phyloP scores from a whole-genome alignment of 441 rosid species.

The Pelargonium citronellum region DNA sequence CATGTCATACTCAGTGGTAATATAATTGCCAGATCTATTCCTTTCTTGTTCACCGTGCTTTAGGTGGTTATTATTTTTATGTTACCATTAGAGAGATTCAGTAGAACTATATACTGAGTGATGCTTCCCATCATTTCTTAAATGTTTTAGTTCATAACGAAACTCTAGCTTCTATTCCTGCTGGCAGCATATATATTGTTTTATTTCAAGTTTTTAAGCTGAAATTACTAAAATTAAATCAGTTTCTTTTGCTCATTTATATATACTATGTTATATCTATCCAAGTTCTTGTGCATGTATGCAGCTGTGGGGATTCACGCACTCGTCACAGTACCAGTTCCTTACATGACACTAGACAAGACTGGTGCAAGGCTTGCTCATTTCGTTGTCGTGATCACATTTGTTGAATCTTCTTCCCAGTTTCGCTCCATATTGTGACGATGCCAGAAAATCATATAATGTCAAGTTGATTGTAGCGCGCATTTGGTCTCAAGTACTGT shows the following conservation, averaged over 20 bases:
- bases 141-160: not conserved
- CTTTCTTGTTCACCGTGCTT: too few species aligned
- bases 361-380: not conserved
- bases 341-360: not conserved
- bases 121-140: not conserved
- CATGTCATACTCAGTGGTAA: not conserved
- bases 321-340: conserved; percentile 2
- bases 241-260: not conserved
- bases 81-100: not conserved
- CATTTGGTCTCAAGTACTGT: too few species aligned
- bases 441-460: too few species aligned
- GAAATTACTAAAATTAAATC: not conserved
- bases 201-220: not conserved
- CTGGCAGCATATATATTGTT: not conserved
- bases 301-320: conserved; percentile 9
- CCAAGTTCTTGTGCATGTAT: not conserved
- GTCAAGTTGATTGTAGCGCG: too few species aligned
- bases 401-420: too few species aligned
- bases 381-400: too few species aligned
- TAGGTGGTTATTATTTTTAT: not conserved
- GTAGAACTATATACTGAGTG: too few species aligned
- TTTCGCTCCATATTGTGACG: too few species aligned
- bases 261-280: not conserved
- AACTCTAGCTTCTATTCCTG: not conserved
- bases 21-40: not conserved